Base-by-base conservation (phyloP, 1,139 yeast genomes). In the Blastobotrys aristatus region DNA sequence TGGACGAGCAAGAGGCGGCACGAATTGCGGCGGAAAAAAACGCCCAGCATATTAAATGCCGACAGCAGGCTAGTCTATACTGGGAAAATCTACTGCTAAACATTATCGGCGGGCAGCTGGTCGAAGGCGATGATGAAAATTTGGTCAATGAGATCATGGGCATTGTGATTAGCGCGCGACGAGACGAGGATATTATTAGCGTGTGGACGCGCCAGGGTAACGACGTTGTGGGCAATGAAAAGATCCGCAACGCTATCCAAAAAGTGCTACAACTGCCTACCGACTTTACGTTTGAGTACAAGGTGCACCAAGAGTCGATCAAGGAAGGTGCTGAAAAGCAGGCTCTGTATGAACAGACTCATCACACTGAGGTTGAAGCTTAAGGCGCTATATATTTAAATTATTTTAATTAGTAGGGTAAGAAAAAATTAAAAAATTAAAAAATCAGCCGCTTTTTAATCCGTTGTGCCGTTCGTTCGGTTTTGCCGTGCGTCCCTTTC, bases 71-170 rank as follows among this genome's bases (percentile, higher is more conserved):
- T 1, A 58, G 65, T 2, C 50, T 54, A 33, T 51, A 54, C 40
- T 67, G 71, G 71, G 71, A 67, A 50, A 52, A 58, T 32, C 57
- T 67, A 30, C 44, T 67, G 36, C 53, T 67, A 46, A 59, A 64
- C 7, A 50, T 67, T 8, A 54, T 66, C 6, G 69, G 70, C 16
- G 67, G 67, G 27, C 45, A 54, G 2, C 50, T 63, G 18, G 58
- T 54, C 17, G 54, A 50, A 21, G 48, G 47, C 13, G 44, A 57
- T 34, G 39, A 40, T 21, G 21, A 13, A 35, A 13, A 11, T 11
- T 20, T 42, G 26, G 22, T 18, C 39, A 64, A 62, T 41, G 70
- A 67, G 47, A 53, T 67, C 22, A 59, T 65, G 21, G 71, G 71
- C 2, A 56, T 64, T 4, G 71, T 67, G 39, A 58, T 67, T 45